phyloP scores from a whole-genome alignment of 495 filamentous ascomycete species.

The Aspergillus nanangensis region DNA sequence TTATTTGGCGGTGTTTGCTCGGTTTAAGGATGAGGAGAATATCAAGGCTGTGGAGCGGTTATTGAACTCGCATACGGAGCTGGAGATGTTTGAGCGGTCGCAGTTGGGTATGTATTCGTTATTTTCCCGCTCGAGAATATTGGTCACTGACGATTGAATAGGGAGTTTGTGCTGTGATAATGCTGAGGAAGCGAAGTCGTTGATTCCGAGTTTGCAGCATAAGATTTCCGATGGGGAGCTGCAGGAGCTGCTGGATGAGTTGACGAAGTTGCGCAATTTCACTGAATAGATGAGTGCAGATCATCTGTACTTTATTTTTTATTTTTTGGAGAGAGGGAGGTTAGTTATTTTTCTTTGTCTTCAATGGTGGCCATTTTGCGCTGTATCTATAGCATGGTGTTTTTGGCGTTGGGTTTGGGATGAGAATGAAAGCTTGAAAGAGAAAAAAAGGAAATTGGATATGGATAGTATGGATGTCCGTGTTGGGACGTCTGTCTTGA shows the following conservation, averaged over 20 bases:
- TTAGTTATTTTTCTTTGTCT: neutral
- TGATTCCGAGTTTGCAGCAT: constrained; percentile 83
- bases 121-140: neutral
- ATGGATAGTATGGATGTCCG: neutral
- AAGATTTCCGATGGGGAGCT: constrained; percentile 87
- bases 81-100: constrained; percentile 87
- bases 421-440: neutral
- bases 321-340: neutral
- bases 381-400: constrained; percentile 17
- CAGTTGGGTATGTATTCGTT: constrained; percentile 67
- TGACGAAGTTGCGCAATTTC: constrained; percentile 69
- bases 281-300: constrained; percentile 32
- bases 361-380: neutral
- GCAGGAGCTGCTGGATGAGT: constrained; percentile 83
- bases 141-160: constrained; percentile 24
- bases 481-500: neutral
- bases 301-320: neutral
- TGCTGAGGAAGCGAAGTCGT: constrained; percentile 91
- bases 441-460: neutral
- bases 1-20: constrained; percentile 88
- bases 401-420: constrained; percentile 8
- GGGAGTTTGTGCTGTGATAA: constrained; percentile 88
- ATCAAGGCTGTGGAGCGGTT: constrained; percentile 87
- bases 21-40: constrained; percentile 91
- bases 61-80: constrained; percentile 66